Percentiles rank a stretch among this genome's conserved stretches.
Evolutionary conservation across 257 asterid genomes (phyloP).

Genomic region (Fraxinus americana): DNA sequence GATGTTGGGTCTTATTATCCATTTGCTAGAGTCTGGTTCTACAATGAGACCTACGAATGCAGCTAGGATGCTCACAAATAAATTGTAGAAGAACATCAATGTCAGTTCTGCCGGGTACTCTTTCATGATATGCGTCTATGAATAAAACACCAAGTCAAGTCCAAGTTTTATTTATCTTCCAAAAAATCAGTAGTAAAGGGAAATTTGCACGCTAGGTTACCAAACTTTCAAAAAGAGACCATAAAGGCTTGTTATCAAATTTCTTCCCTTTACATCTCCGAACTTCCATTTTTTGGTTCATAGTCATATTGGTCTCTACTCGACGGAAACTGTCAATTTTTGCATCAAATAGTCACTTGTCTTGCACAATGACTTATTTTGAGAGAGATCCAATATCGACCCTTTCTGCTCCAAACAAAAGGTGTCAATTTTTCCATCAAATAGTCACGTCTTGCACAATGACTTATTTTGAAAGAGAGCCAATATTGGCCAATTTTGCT

Average conservation of each 20-base stretch:
- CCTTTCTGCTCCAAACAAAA: too few species aligned
- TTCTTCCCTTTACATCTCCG: not conserved
- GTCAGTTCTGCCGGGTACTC: slow-evolving; percentile 59
- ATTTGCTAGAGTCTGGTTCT: slow-evolving; percentile 57
- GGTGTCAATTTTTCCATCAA: too few species aligned
- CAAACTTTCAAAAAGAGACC: too few species aligned
- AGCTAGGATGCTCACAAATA: slow-evolving; percentile 72
- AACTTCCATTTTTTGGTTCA: not conserved
- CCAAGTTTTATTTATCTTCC: not conserved
- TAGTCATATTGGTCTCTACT: too few species aligned
- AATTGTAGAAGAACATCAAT: slow-evolving; percentile 71
- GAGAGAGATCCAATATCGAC: too few species aligned
- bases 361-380: too few species aligned
- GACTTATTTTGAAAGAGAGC: too few species aligned
- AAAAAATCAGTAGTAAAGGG: not conserved
- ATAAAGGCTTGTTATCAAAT: not conserved
- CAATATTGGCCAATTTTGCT: too few species aligned
- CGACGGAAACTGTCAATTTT: not conserved
- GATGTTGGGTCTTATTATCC: slow-evolving; percentile 58
- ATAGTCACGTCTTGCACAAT: too few species aligned
- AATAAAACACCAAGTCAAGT: not conserved
- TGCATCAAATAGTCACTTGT: not conserved
- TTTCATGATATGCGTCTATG: slow-evolving; percentile 78
- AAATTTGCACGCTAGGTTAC: not conserved
- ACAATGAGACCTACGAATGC: slow-evolving; percentile 54